phyloP scores from a whole-genome alignment of 352 stramenopile genomes.

The Phytophthora tubulina region DNA sequence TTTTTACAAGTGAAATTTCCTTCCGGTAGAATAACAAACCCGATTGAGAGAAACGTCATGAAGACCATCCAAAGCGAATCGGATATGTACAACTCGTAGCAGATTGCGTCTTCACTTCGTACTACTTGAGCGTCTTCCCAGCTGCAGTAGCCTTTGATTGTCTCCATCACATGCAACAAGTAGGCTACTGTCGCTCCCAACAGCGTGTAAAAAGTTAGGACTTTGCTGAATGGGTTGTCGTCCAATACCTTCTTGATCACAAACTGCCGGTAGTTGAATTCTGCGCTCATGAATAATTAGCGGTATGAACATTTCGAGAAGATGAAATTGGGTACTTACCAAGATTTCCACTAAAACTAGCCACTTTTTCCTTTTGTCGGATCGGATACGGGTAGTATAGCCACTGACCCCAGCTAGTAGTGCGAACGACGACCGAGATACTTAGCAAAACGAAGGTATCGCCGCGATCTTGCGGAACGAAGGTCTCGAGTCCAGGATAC shows the following conservation, averaged over 20 bases:
- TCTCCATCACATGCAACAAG: slow-evolving; percentile 59
- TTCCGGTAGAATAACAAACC: slow-evolving; percentile 23
- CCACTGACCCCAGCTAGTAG: slow-evolving; percentile 63
- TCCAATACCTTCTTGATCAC: slow-evolving; percentile 82
- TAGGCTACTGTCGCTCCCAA: slow-evolving; percentile 49
- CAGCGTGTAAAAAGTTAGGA: slow-evolving; percentile 35
- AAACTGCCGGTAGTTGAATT: slow-evolving; percentile 76
- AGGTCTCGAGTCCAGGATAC: slow-evolving; percentile 59
- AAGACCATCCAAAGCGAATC: slow-evolving; percentile 60
- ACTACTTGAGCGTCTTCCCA: slow-evolving; percentile 19
- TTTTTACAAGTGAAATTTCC: neutral
- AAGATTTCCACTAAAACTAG: slow-evolving; percentile 66
- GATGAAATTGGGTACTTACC: slow-evolving; percentile 27
- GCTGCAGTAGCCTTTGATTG: slow-evolving; percentile 51
- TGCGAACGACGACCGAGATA: slow-evolving; percentile 48
- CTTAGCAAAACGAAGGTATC: slow-evolving; percentile 59
- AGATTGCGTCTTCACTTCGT: slow-evolving; percentile 42
- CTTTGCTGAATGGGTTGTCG: slow-evolving; percentile 59
- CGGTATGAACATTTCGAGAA: neutral
- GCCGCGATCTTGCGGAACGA: slow-evolving; percentile 31
- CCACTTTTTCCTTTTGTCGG: slow-evolving; percentile 69
- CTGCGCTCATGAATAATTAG: slow-evolving; percentile 18
- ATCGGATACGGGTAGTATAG: slow-evolving; percentile 80
- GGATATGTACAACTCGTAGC: slow-evolving; percentile 39
- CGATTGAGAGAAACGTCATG: slow-evolving; percentile 60